Base-by-base conservation (phyloP, 2,329 filamentous ascomycete species). In the Aphanoascus verrucosus region DNA sequence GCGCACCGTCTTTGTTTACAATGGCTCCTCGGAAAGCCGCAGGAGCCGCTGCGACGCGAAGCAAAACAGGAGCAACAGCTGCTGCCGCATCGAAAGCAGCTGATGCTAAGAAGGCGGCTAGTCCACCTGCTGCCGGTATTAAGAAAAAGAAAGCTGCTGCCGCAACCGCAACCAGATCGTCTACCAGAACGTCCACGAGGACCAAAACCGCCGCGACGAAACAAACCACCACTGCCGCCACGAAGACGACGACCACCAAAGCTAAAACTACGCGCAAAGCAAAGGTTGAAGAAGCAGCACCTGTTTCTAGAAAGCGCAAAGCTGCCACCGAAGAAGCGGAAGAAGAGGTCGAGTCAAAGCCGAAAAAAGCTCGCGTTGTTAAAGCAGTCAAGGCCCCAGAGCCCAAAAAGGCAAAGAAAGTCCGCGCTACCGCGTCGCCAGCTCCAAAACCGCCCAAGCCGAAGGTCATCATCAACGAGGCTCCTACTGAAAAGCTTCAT, bases 401-500 rank as follows among this genome's bases (percentile, higher is more conserved):
- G 12, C 46, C 46, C 5, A 62, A 64, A 46, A 65, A 63, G 32
- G 40, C 63, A 11, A 62, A 64, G 47, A 65, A 63, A 35, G 40
- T 62, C 15, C 57, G 52, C 41, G 45, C 41, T 14, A 9, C 14
- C 8, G 48, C 49, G 5, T 7, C 41, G 14, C 23, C 41, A 14
- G 20, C 41, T 20, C 42, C 34, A 8, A 40, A 40, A 23, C 11
- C 53, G 15, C 37, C 53, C 12, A 58, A 57, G 47, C 57, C 58
- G 8, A 60, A 60, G 60, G 57, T 56, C 5, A 64, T 77, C 56
- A 80, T 86, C 70, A 89, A 88, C 67, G 66, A 78, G 20, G 74
- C 78, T 14, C 85, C 85, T 5, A 67, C 63, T 14, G 58, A 63
- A 37, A 63, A 62, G 28, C 76, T 93, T 55, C 82, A 90, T 63